Base-by-base conservation (phyloP, 805 yeast genomes). In the Lachancea nothofagi region DNA sequence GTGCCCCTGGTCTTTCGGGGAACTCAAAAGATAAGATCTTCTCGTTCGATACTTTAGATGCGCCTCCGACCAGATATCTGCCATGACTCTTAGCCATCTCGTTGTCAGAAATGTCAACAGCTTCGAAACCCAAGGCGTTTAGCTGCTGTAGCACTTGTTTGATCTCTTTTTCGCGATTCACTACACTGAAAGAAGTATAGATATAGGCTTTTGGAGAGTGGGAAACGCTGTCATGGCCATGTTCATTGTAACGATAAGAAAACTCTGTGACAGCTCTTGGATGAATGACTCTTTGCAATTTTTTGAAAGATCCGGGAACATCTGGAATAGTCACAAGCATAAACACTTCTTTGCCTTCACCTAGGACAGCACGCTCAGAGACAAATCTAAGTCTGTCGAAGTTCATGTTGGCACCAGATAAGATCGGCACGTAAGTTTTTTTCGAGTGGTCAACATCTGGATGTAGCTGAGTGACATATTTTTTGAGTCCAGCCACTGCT, bases 361-460 rank as follows among this genome's bases (percentile, higher is more conserved):
- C 99, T n/a, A 93, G 72, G 37, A 86, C 94, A 10, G 98, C 97
- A 64, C 99, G 81, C 64, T 93, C 99, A 43, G 95, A 78, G 15
- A 93, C 97, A 62, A 93, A 93, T 60, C 99, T 75, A 54, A 93
- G 71, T 54, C 99, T 75, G 64, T 90, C 98, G 59, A 93, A 93
- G 67, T 94, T 90, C 95, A 93, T 89, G 65, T 93, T 93, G 25
- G 99, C 99, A 43, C 99, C 99, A 15, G 95, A 83, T 41, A 93
- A 70, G 17, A 93, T 73, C 5, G 97, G 90, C 28, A 85, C 82
- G 54, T 86, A 88, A 1, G 86, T 78, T 47, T 79, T 75, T 35
- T 70, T 65, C 3, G 78, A 65, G 54, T 84, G 94, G 52, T 83
- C 84, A 28, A 78, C 70, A 40, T 83, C 85, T 7, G 85, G 83